Base-by-base conservation (phyloP, 2,329 filamentous ascomycete genomes). In the Aspergillus sp. region DNA sequence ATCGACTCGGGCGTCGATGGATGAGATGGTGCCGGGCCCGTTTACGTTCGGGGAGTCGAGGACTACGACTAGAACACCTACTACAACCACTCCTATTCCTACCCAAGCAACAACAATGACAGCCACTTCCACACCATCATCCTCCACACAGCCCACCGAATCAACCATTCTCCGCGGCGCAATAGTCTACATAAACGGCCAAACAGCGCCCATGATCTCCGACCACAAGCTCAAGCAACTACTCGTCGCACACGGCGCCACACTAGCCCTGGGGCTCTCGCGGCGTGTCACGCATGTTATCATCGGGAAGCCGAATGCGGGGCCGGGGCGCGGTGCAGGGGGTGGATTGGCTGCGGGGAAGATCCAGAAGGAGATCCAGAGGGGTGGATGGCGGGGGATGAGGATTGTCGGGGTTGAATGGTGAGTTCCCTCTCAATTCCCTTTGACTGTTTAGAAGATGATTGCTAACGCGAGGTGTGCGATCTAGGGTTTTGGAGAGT, bases 221-320 rank as follows among this genome's bases (percentile, higher is more conserved):
- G 93, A 97, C 76, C 91, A 96, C 79, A 90, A 87, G 73, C 84
- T 97, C 60, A 96, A 95, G 81, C 88, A 89, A 59, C 76, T 96
- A 17, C 84, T 97, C 43, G 86, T 84, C 5, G 83, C 87, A 60
- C 87, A 96, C 72, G 94, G 93, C 22, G 94, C 87, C 0, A 82
- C 79, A 47, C 82, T 92, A 68, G 89, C 91, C 3, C 84, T 92
- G 41, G 83, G 87, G 61, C 85, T 96, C 9, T 89, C 87, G 9
- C 85, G 92, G 49, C 85, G 84, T 54, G 91, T 97, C 67, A 96
- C 93, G 38, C 93, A 97, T 76, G 90, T 97, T 64, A 90, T 97
- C 60, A 77, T 97, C 6, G 91, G 91, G 7, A 83, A 80, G 56
- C 85, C 87, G 19, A 82, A 82, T 60, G 64, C 62, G 74, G 74